These are phyloP conservation scores for Candida nonsorbophila DNA, from an alignment of 805 yeast species.

Conservation along the genomic window DNA sequence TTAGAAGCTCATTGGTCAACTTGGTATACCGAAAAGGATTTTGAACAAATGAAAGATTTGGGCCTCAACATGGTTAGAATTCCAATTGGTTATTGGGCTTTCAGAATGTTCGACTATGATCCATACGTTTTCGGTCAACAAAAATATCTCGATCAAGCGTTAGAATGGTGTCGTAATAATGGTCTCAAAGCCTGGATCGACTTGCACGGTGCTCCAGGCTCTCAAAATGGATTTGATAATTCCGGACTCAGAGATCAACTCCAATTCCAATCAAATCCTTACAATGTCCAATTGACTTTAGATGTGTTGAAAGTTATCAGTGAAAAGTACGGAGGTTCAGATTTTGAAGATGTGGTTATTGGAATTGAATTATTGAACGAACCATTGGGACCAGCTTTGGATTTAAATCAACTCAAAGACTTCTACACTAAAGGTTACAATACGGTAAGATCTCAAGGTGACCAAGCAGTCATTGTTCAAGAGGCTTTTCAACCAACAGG, in stretches of 20 bases:
- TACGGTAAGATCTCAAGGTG: conserved; percentile 50
- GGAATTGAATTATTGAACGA: conserved; percentile 87
- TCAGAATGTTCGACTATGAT: conserved; percentile 53
- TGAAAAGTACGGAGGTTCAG: conserved; percentile 56
- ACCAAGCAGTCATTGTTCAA: conserved; percentile 62
- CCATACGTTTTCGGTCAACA: conserved; percentile 87
- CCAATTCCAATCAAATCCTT: conserved; percentile 47
- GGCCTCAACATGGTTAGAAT: conserved; percentile 86
- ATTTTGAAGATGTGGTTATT: conserved; percentile 65
- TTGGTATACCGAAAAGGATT: conserved; percentile 72
- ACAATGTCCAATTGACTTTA: conserved; percentile 50
- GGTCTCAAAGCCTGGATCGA: conserved; percentile 82
- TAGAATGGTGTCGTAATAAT: conserved; percentile 64
- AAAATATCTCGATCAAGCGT: conserved; percentile 66
- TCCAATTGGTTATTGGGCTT: conserved; percentile 96
- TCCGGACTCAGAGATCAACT: conserved; percentile 72
- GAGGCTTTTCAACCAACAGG: conserved; percentile 69
- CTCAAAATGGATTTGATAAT: conserved; percentile 94
- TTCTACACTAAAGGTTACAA: conserved; percentile 63
- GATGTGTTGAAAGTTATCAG: conserved; percentile 51
- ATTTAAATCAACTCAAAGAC: conserved; percentile 51
- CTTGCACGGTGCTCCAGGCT: conserved; percentile 94
- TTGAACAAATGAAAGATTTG: conserved; percentile 47
- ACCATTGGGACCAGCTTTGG: conserved; percentile 72
- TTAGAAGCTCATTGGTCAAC: conserved; percentile 71